A percentile compares a stretch with the other conserved stretches of the same genome.
Conservation (phyloP, 2,329 filamentous ascomycete genomes). For the Pleurostoma richardsiae region DNA sequence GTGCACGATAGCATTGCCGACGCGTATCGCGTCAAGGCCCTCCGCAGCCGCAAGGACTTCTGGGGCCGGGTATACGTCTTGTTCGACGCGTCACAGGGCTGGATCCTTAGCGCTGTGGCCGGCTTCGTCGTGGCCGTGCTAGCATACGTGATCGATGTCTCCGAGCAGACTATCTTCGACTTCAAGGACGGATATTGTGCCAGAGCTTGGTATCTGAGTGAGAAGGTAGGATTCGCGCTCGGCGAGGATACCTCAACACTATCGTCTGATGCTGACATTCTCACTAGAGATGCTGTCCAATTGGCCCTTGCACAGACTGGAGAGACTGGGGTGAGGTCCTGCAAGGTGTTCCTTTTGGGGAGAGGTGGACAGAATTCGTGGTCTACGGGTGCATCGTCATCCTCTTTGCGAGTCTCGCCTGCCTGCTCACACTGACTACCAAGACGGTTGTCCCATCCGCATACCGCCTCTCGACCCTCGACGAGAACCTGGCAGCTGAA, state of each 20-base stretch:
- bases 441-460: constrained; percentile 91
- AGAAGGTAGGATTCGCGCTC: constrained; percentile 44
- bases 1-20: constrained; percentile 96
- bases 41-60: constrained; percentile 77
- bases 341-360: constrained; percentile 35
- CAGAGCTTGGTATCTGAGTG: constrained; percentile 66
- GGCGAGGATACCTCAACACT: too few species aligned
- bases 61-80: constrained; percentile 71
- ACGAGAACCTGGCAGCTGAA: constrained; percentile 83
- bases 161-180: constrained; percentile 82
- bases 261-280: not conserved
- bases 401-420: constrained; percentile 64
- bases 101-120: constrained; percentile 87
- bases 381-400: constrained; percentile 73
- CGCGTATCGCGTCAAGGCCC: constrained; percentile 78
- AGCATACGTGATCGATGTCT: constrained; percentile 85
- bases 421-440: constrained; percentile 78
- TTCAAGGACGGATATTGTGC: constrained; percentile 85
- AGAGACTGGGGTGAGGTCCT: constrained; percentile 49
- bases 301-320: constrained; percentile 52
- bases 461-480: constrained; percentile 79
- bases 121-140: constrained; percentile 79
- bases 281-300: constrained; percentile 47
- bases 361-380: constrained; percentile 67
- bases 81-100: constrained; percentile 87